Evolutionary conservation across 2,329 filamentous ascomycete genomes (phyloP).

Genomic region (Aspergillus calidoustus): DNA sequence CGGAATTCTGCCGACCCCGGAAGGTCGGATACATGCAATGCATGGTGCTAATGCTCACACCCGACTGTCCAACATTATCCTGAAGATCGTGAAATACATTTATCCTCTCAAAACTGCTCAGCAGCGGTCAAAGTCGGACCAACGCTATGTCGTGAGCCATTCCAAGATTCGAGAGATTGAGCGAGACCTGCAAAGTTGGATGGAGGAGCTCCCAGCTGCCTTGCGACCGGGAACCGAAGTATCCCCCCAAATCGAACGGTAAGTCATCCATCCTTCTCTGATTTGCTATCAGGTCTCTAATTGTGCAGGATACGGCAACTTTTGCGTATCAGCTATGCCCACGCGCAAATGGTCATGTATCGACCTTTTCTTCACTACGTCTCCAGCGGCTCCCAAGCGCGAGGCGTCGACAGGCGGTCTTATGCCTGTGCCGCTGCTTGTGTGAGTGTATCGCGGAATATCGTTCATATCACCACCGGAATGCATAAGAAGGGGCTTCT

Average conservation of each 20-base stretch:
- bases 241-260: constrained; percentile 75
- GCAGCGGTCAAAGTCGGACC: constrained; percentile 51
- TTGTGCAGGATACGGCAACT: constrained; percentile 59
- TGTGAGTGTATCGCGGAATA: constrained; percentile 68
- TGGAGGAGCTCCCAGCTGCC: constrained; percentile 70
- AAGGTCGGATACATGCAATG: constrained; percentile 60
- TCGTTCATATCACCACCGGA: constrained; percentile 67
- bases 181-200: constrained; percentile 65
- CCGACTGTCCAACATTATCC: constrained; percentile 59
- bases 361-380: constrained; percentile 69
- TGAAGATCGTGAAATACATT: constrained; percentile 67
- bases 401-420: constrained; percentile 62
- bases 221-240: constrained; percentile 81
- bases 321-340: constrained; percentile 66
- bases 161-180: constrained; percentile 68
- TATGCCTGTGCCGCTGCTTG: constrained; percentile 70
- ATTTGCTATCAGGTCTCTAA: constrained; percentile 1
- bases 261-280: constrained; percentile 42
- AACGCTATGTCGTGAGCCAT: constrained; percentile 66
- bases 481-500: constrained; percentile 66
- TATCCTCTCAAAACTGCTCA: constrained; percentile 63
- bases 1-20: constrained; percentile 59
- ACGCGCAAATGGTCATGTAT: constrained; percentile 68
- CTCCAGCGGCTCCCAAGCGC: constrained; percentile 54
- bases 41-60: constrained; percentile 65